Evolutionary conservation across 2,329 filamentous ascomycete genomes (phyloP).

Genomic region (Fusarium gaditjirri): DNA sequence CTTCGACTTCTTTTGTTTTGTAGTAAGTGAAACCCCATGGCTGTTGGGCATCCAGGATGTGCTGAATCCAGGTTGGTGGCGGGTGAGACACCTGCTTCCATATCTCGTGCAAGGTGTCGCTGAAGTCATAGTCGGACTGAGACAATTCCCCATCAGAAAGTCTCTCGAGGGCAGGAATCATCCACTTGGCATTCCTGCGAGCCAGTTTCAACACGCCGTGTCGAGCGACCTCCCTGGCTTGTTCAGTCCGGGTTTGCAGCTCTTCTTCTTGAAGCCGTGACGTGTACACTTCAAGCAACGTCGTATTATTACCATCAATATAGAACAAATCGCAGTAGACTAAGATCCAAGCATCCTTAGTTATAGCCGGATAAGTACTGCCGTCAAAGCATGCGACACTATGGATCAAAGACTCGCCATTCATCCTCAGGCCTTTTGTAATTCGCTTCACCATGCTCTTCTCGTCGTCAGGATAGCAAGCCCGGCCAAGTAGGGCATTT

Average conservation of each 20-base stretch:
- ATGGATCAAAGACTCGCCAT: not conserved
- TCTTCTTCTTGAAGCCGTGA: slow-evolving; percentile 21
- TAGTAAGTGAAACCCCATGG: not conserved
- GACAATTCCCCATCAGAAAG: not conserved
- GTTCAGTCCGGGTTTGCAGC: slow-evolving; percentile 11
- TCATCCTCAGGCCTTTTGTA: not conserved
- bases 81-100: slow-evolving; percentile 26
- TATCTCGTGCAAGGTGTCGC: not conserved
- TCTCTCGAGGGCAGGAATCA: slow-evolving; percentile 22
- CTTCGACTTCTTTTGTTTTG: not conserved
- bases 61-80: slow-evolving; percentile 26
- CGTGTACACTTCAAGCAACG: slow-evolving; percentile 12
- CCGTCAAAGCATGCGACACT: not conserved
- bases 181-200: slow-evolving; percentile 29
- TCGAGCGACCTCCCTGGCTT: slow-evolving; percentile 24
- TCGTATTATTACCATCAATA: not conserved
- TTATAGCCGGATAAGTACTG: not conserved
- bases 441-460: not conserved
- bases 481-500: not conserved
- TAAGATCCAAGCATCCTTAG: slow-evolving; percentile 22
- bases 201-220: not conserved
- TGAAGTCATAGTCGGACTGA: not conserved
- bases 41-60: slow-evolving; percentile 3
- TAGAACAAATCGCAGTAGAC: slow-evolving; percentile 24
- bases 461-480: not conserved